phyloP scores from a whole-genome alignment of 2,329 filamentous ascomycete genomes.

The Alternaria sp. region DNA sequence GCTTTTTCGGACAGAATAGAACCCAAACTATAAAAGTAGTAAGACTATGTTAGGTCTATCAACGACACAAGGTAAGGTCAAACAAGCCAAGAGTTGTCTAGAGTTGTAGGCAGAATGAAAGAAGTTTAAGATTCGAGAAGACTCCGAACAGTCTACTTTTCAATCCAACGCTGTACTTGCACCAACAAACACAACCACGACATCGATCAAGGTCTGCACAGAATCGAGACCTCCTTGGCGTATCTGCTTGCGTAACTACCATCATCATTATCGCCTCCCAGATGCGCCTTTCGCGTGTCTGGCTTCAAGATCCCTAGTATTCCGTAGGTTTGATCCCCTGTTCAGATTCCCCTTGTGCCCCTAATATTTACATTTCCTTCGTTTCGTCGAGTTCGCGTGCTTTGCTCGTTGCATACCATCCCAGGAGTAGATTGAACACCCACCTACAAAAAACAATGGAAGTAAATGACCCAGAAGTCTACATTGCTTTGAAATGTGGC shows the following conservation, averaged over 20 bases:
- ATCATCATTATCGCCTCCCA: not conserved
- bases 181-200: not conserved
- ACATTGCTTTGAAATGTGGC: too few species aligned
- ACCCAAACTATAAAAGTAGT: not conserved
- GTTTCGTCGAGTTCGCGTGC: not conserved
- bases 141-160: not conserved
- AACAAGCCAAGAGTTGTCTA: not conserved
- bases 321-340: not conserved
- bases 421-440: too few species aligned
- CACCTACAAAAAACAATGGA: too few species aligned
- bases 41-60: too few species aligned
- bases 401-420: too few species aligned
- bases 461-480: too few species aligned
- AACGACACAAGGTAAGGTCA: not conserved
- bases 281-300: not conserved
- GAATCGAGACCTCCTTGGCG: not conserved
- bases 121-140: not conserved
- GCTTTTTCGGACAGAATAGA: not conserved
- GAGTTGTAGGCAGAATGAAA: not conserved
- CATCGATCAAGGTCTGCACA: not conserved
- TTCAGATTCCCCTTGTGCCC: not conserved
- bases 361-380: not conserved
- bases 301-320: not conserved
- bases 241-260: not conserved
- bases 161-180: not conserved